These are phyloP conservation scores for Pyrenophora graminea DNA, from an alignment of 2,329 filamentous ascomycete species.

Conservation along the genomic window DNA sequence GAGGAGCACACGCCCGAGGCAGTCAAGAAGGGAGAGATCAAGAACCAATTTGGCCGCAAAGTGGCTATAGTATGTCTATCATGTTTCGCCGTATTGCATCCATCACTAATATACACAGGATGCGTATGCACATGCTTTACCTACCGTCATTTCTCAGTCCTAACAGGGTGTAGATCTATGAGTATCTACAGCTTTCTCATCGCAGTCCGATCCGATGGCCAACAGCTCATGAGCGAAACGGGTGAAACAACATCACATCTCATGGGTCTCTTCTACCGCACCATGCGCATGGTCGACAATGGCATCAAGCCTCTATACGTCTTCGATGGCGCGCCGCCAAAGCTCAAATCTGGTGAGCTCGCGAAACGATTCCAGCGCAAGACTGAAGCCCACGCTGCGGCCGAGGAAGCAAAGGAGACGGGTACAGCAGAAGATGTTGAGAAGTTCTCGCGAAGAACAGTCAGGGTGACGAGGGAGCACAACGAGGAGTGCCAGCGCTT, in stretches of 20 bases:
- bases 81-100: neutral
- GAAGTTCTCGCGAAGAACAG: slow-evolving; percentile 92
- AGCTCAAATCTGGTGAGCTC: slow-evolving; percentile 95
- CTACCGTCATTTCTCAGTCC: neutral
- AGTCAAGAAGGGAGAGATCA: slow-evolving; percentile 96
- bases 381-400: slow-evolving; percentile 83
- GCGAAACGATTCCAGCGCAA: slow-evolving; percentile 96
- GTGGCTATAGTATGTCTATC: slow-evolving; percentile 79
- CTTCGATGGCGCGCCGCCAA: slow-evolving; percentile 94
- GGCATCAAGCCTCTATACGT: slow-evolving; percentile 98
- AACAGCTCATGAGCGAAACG: slow-evolving; percentile 92
- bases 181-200: slow-evolving; percentile 99
- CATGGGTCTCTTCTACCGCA: slow-evolving; percentile 99
- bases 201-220: slow-evolving; percentile 92
- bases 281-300: slow-evolving; percentile 95
- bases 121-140: slow-evolving; percentile 45
- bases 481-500: slow-evolving; percentile 92
- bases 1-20: slow-evolving; percentile 89
- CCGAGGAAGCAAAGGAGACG: slow-evolving; percentile 95
- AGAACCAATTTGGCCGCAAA: slow-evolving; percentile 97
- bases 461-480: slow-evolving; percentile 93
- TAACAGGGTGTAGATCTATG: slow-evolving; percentile 71
- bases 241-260: slow-evolving; percentile 97
- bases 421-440: slow-evolving; percentile 97
- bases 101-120: slow-evolving; percentile 46